These are phyloP conservation scores for Dryas integrifolia DNA, from an alignment of 331 rosid species.

Conservation along the genomic window DNA sequence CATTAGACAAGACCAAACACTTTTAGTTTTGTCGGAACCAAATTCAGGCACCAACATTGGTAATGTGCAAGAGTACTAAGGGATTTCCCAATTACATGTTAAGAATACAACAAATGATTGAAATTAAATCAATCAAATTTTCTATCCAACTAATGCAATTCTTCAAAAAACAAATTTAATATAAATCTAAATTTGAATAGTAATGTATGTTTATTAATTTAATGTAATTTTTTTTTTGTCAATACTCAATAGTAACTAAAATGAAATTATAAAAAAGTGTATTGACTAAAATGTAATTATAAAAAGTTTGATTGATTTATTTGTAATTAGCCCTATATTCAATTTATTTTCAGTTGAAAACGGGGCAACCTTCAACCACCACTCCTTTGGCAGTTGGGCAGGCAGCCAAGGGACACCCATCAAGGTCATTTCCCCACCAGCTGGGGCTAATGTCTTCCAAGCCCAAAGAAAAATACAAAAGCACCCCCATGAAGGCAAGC, in stretches of 20 bases:
- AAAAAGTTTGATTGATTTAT: too few relatives aligned
- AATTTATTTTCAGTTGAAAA: slow-evolving; percentile 21
- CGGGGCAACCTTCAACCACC: slow-evolving; percentile 48
- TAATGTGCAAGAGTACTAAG: too few relatives aligned
- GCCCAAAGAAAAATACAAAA: slow-evolving; percentile 64
- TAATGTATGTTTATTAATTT: too few relatives aligned
- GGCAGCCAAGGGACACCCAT: slow-evolving; percentile 70
- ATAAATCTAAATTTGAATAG: too few relatives aligned
- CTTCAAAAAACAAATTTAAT: neutral
- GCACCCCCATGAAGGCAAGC: slow-evolving; percentile 85
- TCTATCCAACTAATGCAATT: neutral
- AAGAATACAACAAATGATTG: neutral
- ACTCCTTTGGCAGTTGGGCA: slow-evolving; percentile 69
- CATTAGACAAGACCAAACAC: too few relatives aligned
- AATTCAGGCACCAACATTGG: too few relatives aligned
- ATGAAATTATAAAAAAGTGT: too few relatives aligned
- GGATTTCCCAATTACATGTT: neutral
- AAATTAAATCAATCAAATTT: neutral
- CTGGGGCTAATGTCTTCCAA: slow-evolving; percentile 45
- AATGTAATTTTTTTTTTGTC: too few relatives aligned
- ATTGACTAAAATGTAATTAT: too few relatives aligned
- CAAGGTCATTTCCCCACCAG: slow-evolving; percentile 92
- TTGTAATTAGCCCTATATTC: too few relatives aligned
- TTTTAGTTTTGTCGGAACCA: too few relatives aligned
- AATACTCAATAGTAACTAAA: too few relatives aligned